Conservation (phyloP, 352 stramenopile species). For the Phytophthora megakarya region DNA sequence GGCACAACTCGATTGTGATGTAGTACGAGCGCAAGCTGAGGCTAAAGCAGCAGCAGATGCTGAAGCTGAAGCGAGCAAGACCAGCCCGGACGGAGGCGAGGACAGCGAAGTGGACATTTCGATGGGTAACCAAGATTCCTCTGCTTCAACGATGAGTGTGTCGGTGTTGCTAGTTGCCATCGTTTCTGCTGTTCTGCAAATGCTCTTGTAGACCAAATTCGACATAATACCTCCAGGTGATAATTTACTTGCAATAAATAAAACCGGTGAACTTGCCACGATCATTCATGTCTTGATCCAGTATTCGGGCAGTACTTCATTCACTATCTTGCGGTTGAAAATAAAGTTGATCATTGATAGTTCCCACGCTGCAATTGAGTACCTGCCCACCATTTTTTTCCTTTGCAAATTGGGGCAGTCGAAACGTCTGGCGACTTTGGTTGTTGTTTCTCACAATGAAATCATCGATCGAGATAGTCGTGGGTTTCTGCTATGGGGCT, state of each 20-base stretch:
- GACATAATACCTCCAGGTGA: background rate
- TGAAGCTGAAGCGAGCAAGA: slow-evolving; percentile 28
- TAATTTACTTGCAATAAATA: background rate
- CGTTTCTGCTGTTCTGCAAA: background rate
- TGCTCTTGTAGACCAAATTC: slow-evolving; percentile 1
- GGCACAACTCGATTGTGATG: slow-evolving; percentile 20
- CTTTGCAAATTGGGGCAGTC: no score
- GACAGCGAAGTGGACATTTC: slow-evolving; percentile 34
- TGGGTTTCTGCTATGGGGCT: no score
- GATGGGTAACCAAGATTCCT: slow-evolving; percentile 13
- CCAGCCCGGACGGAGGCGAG: slow-evolving; percentile 19
- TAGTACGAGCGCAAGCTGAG: slow-evolving; percentile 18
- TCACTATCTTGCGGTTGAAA: no score
- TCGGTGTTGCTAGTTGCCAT: background rate
- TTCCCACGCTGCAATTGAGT: no score
- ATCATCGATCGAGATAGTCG: no score
- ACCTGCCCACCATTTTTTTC: no score
- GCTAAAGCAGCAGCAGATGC: slow-evolving; percentile 14
- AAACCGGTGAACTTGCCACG: background rate
- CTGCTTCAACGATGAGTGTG: background rate
- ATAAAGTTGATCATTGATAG: no score
- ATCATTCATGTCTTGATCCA: background rate
- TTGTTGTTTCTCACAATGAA: no score
- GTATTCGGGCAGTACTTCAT: no score
- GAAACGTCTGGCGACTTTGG: no score